Conservation (phyloP, 2,329 filamentous ascomycete genomes). For the Stagonosporopsis cucurbitacearum region DNA sequence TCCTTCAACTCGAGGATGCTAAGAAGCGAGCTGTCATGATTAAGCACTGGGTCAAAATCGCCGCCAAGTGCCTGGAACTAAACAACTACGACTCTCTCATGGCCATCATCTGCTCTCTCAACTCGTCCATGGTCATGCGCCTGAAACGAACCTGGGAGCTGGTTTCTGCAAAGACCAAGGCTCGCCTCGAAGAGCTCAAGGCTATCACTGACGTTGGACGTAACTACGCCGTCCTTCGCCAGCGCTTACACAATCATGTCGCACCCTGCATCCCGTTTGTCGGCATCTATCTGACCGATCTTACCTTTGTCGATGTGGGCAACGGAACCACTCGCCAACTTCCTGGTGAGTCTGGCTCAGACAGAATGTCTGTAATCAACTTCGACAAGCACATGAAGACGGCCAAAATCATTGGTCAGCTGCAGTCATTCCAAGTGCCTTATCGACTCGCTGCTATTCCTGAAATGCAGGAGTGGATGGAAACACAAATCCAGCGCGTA, state of each 20-base stretch:
- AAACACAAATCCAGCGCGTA: slow-evolving; percentile 78
- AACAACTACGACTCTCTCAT: slow-evolving; percentile 97
- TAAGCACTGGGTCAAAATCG: slow-evolving; percentile 98
- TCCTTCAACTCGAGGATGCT: slow-evolving; percentile 83
- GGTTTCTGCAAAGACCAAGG: slow-evolving; percentile 82
- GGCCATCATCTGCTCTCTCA: slow-evolving; percentile 94
- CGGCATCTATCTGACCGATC: slow-evolving; percentile 93
- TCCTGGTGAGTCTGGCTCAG: slow-evolving; percentile 60
- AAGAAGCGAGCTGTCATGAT: slow-evolving; percentile 91
- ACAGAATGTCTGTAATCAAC: slow-evolving; percentile 86
- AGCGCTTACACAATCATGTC: slow-evolving; percentile 81
- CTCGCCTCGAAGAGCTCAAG: slow-evolving; percentile 78
- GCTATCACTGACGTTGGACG: slow-evolving; percentile 86
- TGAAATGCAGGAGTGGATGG: slow-evolving; percentile 93
- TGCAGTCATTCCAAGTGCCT: slow-evolving; percentile 94
- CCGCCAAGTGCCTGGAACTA: slow-evolving; percentile 81
- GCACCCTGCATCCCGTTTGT: slow-evolving; percentile 94
- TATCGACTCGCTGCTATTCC: slow-evolving; percentile 83
- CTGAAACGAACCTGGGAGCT: slow-evolving; percentile 91
- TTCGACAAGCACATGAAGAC: slow-evolving; percentile 97
- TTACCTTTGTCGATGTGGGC: slow-evolving; percentile 94
- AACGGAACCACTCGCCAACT: slow-evolving; percentile 86
- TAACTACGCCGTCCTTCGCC: slow-evolving; percentile 87
- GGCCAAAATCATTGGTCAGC: slow-evolving; percentile 91
- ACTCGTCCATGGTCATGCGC: slow-evolving; percentile 87